Conservation (phyloP, 1,139 yeast species). For the Pichiaceae sp. region DNA sequence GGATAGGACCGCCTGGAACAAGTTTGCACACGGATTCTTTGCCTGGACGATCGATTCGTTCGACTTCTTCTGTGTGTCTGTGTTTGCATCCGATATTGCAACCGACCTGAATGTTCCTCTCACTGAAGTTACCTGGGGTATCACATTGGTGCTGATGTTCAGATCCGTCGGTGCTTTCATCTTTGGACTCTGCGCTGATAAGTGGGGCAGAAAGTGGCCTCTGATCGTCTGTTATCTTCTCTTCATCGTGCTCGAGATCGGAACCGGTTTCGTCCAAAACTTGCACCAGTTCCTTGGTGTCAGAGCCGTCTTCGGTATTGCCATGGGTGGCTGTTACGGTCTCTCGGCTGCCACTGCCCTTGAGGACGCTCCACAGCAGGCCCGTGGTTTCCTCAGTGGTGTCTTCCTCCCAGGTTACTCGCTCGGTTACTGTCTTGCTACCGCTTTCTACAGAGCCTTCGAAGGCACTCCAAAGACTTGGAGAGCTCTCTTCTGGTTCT, state of each 20-base stretch:
- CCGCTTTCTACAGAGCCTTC: slow-evolving; percentile 36
- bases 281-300: slow-evolving; percentile 44
- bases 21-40: slow-evolving; percentile 34
- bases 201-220: slow-evolving; percentile 49
- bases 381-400: slow-evolving; percentile 38
- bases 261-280: slow-evolving; percentile 44
- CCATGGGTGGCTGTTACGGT: slow-evolving; percentile 47
- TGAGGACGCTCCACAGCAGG: slow-evolving; percentile 36
- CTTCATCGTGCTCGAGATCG: slow-evolving; percentile 41
- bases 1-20: slow-evolving; percentile 32
- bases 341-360: slow-evolving; percentile 39
- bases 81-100: slow-evolving; percentile 37
- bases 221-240: slow-evolving; percentile 34
- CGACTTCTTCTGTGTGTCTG: slow-evolving; percentile 45
- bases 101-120: slow-evolving; percentile 29
- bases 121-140: slow-evolving; percentile 46
- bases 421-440: slow-evolving; percentile 36
- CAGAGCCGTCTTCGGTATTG: slow-evolving; percentile 40
- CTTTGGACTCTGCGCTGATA: slow-evolving; percentile 46
- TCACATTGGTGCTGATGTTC: slow-evolving; percentile 50
- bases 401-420: slow-evolving; percentile 37
- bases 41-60: slow-evolving; percentile 47
- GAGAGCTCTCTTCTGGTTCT: slow-evolving; percentile 50
- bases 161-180: slow-evolving; percentile 52
- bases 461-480: slow-evolving; percentile 29